These are phyloP conservation scores for Talaromyces albobiverticillius DNA, from an alignment of 2,329 filamentous ascomycete genomes.

Conservation along the genomic window DNA sequence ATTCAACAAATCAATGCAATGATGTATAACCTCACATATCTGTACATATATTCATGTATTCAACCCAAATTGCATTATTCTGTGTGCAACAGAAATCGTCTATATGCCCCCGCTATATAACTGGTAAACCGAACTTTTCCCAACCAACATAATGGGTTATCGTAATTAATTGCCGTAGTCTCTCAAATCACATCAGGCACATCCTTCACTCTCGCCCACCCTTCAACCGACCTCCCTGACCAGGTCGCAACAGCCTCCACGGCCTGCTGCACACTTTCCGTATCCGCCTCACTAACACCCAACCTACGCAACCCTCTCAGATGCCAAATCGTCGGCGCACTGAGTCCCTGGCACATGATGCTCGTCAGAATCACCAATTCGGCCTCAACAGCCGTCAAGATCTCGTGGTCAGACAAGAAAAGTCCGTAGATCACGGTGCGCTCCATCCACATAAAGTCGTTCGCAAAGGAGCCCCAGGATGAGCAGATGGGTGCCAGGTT, in stretches of 20 bases:
- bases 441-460: constrained; percentile 67
- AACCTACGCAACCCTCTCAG: constrained; percentile 42
- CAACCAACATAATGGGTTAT: neutral
- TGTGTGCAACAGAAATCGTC: neutral
- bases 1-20: no score
- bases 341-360: constrained; percentile 46
- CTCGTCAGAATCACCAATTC: constrained; percentile 42
- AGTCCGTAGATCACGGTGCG: constrained; percentile 68
- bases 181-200: constrained; percentile 18
- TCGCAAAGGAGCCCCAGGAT: constrained; percentile 27
- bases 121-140: neutral
- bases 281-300: constrained; percentile 38
- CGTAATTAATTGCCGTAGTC: no score
- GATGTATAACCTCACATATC: no score
- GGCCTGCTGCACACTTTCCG: constrained; percentile 30
- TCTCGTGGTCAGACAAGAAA: constrained; percentile 45
- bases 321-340: constrained; percentile 45
- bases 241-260: constrained; percentile 22
- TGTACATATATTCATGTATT: neutral
- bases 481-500: constrained; percentile 29
- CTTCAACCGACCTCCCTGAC: constrained; percentile 19
- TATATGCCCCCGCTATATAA: neutral
- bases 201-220: constrained; percentile 22
- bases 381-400: constrained; percentile 43
- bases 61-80: neutral